Evolutionary conservation across 2,329 filamentous ascomycete genomes (phyloP).

Genomic region (Immersiporthe knoxdaviesiana): DNA sequence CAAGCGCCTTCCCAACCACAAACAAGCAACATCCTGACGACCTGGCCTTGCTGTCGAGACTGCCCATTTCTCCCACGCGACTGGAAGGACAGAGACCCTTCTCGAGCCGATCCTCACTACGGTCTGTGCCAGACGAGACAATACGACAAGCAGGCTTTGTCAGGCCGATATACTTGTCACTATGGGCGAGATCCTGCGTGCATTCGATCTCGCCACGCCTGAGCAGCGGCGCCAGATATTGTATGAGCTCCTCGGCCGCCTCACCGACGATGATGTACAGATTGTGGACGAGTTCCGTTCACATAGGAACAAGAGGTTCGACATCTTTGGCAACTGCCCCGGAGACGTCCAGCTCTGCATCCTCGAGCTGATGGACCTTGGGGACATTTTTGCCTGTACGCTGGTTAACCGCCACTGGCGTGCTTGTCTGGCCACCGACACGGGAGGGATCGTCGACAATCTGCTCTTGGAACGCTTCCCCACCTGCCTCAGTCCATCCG

Average conservation of each 20-base stretch:
- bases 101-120: no score
- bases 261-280: conserved; percentile 7
- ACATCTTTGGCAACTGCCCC: conserved; percentile 16
- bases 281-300: not conserved
- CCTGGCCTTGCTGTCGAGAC: not conserved
- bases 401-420: conserved; percentile 22
- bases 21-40: not conserved
- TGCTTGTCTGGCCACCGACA: not conserved
- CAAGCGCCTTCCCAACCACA: not conserved
- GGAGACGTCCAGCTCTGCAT: conserved; percentile 19
- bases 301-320: not conserved
- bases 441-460: not conserved
- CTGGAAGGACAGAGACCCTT: no score
- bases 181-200: not conserved
- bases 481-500: not conserved
- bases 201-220: conserved; percentile 7
- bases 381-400: conserved; percentile 14
- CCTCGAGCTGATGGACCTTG: conserved; percentile 5
- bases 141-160: not conserved
- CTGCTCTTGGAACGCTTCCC: conserved; percentile 7
- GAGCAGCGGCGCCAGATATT: conserved; percentile 7
- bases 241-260: conserved; percentile 1
- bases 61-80: no score
- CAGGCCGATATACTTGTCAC: not conserved
- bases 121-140: not conserved